These are phyloP conservation scores for Drosera spatulata DNA, from an alignment of 179 eudicot genomes.

Conservation along the genomic window DNA sequence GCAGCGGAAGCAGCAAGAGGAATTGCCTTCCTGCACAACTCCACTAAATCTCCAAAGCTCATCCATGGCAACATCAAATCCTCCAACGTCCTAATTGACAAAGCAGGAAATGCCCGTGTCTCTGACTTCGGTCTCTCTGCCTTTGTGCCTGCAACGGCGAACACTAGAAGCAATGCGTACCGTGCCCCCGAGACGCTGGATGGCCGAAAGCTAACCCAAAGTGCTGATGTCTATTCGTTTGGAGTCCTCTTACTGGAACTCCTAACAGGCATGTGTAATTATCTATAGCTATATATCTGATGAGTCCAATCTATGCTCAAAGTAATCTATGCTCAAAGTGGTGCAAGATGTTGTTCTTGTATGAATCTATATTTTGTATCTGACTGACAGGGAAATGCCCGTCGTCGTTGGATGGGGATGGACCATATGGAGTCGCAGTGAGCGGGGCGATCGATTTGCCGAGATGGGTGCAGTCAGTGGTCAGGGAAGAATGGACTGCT, in stretches of 20 bases:
- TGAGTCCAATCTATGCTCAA: too few species aligned
- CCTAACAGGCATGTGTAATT: constrained; percentile 34
- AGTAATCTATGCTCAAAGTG: too few species aligned
- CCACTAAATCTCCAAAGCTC: constrained; percentile 46
- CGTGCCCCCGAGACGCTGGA: constrained; percentile 66
- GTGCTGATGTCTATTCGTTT: constrained; percentile 78
- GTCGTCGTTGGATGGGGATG: constrained; percentile 42
- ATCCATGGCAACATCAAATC: constrained; percentile 88
- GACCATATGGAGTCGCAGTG: constrained; percentile 35
- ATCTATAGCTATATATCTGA: too few species aligned
- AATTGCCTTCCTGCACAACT: constrained; percentile 54
- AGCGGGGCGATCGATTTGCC: constrained; percentile 70
- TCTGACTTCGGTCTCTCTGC: constrained; percentile 77
- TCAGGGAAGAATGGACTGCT: constrained; percentile 96
- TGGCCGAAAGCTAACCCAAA: constrained; percentile 47
- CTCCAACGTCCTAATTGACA: constrained; percentile 73
- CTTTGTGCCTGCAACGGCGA: constrained; percentile 30
- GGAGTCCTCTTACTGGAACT: constrained; percentile 79
- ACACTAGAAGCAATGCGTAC: constrained; percentile 53
- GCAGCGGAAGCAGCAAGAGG: constrained; percentile 78
- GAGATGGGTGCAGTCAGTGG: constrained; percentile 86
- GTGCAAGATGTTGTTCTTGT: neutral
- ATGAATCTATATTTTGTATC: neutral
- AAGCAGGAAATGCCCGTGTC: constrained; percentile 46
- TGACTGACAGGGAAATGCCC: constrained; percentile 57